These are phyloP conservation scores for Leccinum fuscescens DNA, from an alignment of 1,284 basidiomycete genomes.

Conservation along the genomic window DNA sequence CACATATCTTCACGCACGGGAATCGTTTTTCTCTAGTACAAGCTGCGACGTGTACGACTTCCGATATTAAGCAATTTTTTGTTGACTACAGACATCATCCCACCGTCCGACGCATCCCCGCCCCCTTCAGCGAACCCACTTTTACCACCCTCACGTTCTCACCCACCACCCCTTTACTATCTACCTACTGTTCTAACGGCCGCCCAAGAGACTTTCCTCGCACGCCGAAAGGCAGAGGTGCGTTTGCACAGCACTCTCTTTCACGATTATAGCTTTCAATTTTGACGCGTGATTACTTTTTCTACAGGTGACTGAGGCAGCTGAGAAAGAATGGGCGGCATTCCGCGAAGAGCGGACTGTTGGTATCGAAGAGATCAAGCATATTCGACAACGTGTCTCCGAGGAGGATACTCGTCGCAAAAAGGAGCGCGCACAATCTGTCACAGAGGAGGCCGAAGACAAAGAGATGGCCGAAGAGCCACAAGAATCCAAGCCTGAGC, in stretches of 20 bases:
- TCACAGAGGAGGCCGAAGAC: conserved; percentile 37
- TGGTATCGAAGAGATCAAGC: conserved; percentile 61
- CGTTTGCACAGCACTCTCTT: conserved; percentile 11
- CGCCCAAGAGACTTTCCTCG: conserved; percentile 68
- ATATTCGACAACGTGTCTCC: conserved; percentile 60
- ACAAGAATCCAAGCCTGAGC: conserved; percentile 17
- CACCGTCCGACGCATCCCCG: conserved; percentile 33
- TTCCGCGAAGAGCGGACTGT: conserved; percentile 59
- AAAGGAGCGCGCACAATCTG: conserved; percentile 46
- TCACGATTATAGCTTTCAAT: background rate
- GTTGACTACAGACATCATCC: conserved; percentile 68
- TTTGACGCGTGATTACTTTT: background rate
- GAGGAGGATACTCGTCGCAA: conserved; percentile 50
- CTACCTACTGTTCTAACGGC: conserved; percentile 67
- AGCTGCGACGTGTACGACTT: conserved; percentile 64
- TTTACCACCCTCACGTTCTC: conserved; percentile 53
- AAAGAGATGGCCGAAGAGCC: conserved; percentile 26
- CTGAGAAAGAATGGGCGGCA: conserved; percentile 63
- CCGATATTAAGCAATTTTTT: conserved; percentile 75
- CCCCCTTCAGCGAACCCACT: conserved; percentile 43
- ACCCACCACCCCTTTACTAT: conserved; percentile 75
- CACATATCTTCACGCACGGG: conserved; percentile 1
- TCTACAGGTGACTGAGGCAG: conserved; percentile 56
- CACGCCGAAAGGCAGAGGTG: conserved; percentile 61
- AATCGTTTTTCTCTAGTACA: conserved; percentile 46